A percentile compares a stretch with the other conserved stretches of the same genome.
These are phyloP conservation scores for Gastrolobium bilobum DNA, from an alignment of 306 rosid genomes.

Conservation along the genomic window DNA sequence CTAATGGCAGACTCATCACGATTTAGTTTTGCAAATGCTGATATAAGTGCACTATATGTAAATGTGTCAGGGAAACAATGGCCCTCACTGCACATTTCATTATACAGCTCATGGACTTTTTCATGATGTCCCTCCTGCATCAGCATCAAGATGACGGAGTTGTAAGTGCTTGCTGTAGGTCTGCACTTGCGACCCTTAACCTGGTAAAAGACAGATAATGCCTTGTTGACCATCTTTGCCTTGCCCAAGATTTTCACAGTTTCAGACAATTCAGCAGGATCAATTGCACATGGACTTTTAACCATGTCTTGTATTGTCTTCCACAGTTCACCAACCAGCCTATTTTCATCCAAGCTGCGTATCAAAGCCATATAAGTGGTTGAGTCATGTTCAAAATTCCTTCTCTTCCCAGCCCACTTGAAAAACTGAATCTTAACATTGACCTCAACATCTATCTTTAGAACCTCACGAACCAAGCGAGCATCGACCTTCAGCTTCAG, in stretches of 20 bases:
- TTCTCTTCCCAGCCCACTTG: constrained; percentile 90
- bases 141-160: constrained; percentile 80
- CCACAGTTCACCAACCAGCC: constrained; percentile 79
- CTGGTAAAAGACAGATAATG: constrained; percentile 80
- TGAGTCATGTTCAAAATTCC: constrained; percentile 76
- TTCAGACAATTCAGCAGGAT: constrained; percentile 76
- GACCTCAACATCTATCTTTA: constrained; percentile 82
- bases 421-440: constrained; percentile 82
- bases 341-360: constrained; percentile 74
- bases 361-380: constrained; percentile 78
- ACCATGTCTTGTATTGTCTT: constrained; percentile 85
- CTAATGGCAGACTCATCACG: constrained; percentile 76
- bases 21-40: constrained; percentile 77
- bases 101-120: constrained; percentile 88
- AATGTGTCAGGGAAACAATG: constrained; percentile 84
- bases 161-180: constrained; percentile 72
- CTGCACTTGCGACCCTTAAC: constrained; percentile 80
- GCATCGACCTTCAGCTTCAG: constrained; percentile 81
- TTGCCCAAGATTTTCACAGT: constrained; percentile 76
- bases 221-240: constrained; percentile 89
- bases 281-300: constrained; percentile 60
- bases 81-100: constrained; percentile 83
- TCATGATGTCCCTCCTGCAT: constrained; percentile 91
- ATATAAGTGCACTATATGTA: constrained; percentile 81
- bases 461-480: constrained; percentile 80